A percentile compares a stretch with the other conserved stretches of the same genome.
Evolutionary conservation across 2,329 filamentous ascomycete genomes (phyloP).

Genomic region (Pseudogymnoascus sp.): DNA sequence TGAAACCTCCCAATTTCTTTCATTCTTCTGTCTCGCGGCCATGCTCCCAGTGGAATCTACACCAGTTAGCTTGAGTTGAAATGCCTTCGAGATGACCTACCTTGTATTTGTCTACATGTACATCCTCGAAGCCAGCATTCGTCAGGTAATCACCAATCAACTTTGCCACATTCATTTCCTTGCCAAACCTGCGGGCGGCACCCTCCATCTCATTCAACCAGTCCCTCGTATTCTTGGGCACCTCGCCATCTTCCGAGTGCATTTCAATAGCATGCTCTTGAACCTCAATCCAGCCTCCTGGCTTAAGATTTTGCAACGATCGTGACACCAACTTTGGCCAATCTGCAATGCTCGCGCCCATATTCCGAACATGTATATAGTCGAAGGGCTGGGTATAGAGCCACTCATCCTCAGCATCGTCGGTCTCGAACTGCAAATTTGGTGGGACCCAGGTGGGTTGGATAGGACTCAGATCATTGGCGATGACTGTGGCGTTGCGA

Average conservation of each 20-base stretch:
- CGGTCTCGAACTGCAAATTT: conserved; percentile 22
- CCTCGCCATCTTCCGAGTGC: conserved; percentile 13
- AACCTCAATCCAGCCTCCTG: conserved; percentile 22
- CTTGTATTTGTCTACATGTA: conserved; percentile 11
- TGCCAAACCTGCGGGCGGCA: conserved; percentile 30
- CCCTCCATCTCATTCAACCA: conserved; percentile 17
- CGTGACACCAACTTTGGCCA: not conserved
- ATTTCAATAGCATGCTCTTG: conserved; percentile 20
- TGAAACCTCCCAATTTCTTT: not conserved
- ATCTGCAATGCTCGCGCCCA: conserved; percentile 8
- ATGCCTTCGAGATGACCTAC: conserved; percentile 6
- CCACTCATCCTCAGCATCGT: conserved; percentile 26
- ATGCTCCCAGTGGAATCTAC: not conserved
- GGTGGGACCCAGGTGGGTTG: conserved; percentile 17
- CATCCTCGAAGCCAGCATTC: conserved; percentile 31
- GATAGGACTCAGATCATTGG: conserved; percentile 11
- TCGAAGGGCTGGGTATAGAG: conserved; percentile 21
- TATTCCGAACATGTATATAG: conserved; percentile 13
- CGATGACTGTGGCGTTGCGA: conserved; percentile 11
- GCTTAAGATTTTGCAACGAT: conserved; percentile 13
- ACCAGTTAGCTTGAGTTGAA: not conserved
- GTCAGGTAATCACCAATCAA: conserved; percentile 22
- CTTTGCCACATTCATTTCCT: conserved; percentile 16
- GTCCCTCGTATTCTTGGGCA: conserved; percentile 12
- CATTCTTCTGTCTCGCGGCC: not conserved